Evolutionary conservation across 495 filamentous ascomycete genomes (phyloP).

Genomic region (Penicillium ochrochloron): DNA sequence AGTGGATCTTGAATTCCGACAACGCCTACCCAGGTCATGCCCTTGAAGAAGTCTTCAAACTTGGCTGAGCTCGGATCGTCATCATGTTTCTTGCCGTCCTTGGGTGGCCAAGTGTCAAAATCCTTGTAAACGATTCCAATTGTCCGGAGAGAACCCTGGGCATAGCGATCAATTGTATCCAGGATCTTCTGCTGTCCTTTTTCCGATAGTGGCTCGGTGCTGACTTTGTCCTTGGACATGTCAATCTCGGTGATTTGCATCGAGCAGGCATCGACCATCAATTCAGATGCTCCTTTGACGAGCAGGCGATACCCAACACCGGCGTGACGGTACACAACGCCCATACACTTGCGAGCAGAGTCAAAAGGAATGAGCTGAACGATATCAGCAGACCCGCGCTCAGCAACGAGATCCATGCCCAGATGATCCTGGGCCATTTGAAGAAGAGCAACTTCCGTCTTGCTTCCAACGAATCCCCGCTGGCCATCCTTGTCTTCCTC

Average conservation of each 20-base stretch:
- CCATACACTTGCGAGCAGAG: slow-evolving; percentile 72
- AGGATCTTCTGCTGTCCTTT: slow-evolving; percentile 35
- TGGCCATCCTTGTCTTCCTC: slow-evolving; percentile 63
- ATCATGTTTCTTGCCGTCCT: slow-evolving; percentile 43
- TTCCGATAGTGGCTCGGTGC: slow-evolving; percentile 41
- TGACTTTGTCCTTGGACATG: slow-evolving; percentile 35
- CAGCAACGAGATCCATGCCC: slow-evolving; percentile 64
- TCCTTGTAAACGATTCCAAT: slow-evolving; percentile 69
- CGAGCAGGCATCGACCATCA: slow-evolving; percentile 61
- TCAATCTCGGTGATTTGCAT: slow-evolving; percentile 35
- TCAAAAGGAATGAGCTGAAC: slow-evolving; percentile 71
- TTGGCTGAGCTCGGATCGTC: slow-evolving; percentile 56
- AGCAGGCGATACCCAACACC: slow-evolving; percentile 62
- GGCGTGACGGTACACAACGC: slow-evolving; percentile 61
- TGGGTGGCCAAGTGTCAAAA: slow-evolving; percentile 65
- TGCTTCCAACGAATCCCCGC: slow-evolving; percentile 66
- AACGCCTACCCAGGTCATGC: slow-evolving; percentile 66
- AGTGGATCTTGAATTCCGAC: slow-evolving; percentile 73
- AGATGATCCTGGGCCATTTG: slow-evolving; percentile 63
- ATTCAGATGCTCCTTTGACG: slow-evolving; percentile 73
- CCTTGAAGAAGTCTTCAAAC: slow-evolving; percentile 60
- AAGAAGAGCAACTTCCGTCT: slow-evolving; percentile 72
- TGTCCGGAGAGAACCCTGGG: slow-evolving; percentile 62
- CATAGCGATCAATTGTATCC: slow-evolving; percentile 59
- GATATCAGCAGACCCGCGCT: slow-evolving; percentile 62